Evolutionary conservation across 164 flowering plant genomes (phyloP).

Genomic region (Umbellularia californica): DNA sequence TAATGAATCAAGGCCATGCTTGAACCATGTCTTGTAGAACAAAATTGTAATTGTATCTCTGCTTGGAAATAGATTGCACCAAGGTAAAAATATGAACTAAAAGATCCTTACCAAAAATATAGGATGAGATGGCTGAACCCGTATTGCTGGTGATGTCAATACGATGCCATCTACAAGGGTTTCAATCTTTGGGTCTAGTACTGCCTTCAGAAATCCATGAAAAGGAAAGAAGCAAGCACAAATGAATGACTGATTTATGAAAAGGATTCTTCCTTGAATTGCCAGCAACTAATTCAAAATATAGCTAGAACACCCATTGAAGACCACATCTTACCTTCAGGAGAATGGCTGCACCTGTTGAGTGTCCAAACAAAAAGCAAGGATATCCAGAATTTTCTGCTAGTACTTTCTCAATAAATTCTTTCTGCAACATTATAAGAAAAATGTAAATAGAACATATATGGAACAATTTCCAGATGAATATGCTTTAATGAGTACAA

Average conservation of each 20-base stretch:
- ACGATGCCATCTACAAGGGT: slow-evolving; percentile 52
- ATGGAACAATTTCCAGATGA: neutral
- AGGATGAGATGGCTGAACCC: slow-evolving; percentile 86
- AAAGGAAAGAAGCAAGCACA: neutral
- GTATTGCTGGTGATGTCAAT: slow-evolving; percentile 77
- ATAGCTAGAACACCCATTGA: neutral
- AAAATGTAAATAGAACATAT: neutral
- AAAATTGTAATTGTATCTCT: neutral
- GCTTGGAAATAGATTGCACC: neutral
- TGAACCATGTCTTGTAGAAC: neutral
- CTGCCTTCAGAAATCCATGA: slow-evolving; percentile 35
- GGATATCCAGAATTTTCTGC: slow-evolving; percentile 73
- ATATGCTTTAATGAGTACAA: slow-evolving; percentile 1
- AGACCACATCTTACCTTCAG: slow-evolving; percentile 45
- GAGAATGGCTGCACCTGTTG: slow-evolving; percentile 84
- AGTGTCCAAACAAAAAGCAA: slow-evolving; percentile 88
- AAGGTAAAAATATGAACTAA: neutral
- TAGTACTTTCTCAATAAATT: slow-evolving; percentile 51
- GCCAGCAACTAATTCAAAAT: neutral
- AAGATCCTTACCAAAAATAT: slow-evolving; percentile 41
- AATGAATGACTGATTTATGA: neutral
- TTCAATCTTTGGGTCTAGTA: slow-evolving; percentile 64
- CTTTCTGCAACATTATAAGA: slow-evolving; percentile 37
- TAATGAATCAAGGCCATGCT: too few species aligned
- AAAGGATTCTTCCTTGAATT: neutral